These are phyloP conservation scores for Fomitopsis pulvina DNA, from an alignment of 768 basidiomycete species.

Conservation along the genomic window DNA sequence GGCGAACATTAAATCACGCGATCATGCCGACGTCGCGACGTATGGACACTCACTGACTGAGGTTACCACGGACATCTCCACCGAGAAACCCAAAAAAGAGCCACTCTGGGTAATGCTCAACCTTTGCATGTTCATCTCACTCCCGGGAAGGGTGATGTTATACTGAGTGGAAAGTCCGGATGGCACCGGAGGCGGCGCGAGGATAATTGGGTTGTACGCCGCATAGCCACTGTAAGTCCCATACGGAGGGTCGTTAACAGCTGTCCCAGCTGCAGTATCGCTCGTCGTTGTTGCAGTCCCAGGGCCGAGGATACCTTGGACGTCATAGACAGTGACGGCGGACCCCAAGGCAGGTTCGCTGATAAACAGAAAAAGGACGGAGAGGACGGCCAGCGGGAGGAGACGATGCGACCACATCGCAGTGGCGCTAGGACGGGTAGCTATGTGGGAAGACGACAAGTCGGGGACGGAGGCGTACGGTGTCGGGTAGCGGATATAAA, in stretches of 20 bases:
- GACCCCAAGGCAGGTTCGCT: neutral
- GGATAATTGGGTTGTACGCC: constrained; percentile 2
- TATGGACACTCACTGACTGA: constrained; percentile 48
- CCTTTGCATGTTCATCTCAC: constrained; percentile 16
- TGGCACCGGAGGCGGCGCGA: constrained; percentile 21
- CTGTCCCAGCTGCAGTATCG: constrained; percentile 3
- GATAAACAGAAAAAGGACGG: neutral
- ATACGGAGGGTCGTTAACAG: neutral
- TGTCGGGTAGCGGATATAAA: no score
- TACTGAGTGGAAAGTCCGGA: constrained; percentile 16
- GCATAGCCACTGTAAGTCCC: neutral
- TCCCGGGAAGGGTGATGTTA: constrained; percentile 10
- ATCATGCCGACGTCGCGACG: neutral
- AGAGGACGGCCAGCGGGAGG: neutral
- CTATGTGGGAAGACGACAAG: no score
- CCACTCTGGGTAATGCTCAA: constrained; percentile 41
- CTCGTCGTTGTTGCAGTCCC: neutral
- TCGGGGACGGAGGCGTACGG: no score
- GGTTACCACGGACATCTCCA: constrained; percentile 68
- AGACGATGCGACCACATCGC: neutral
- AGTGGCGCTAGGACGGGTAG: no score
- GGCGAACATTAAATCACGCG: neutral
- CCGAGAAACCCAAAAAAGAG: constrained; percentile 66
- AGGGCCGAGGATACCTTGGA: constrained; percentile 10
- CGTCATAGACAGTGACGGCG: constrained; percentile 21